Conservation (phyloP, 306 rosid species). For the Cucurbita argyrosperma region DNA sequence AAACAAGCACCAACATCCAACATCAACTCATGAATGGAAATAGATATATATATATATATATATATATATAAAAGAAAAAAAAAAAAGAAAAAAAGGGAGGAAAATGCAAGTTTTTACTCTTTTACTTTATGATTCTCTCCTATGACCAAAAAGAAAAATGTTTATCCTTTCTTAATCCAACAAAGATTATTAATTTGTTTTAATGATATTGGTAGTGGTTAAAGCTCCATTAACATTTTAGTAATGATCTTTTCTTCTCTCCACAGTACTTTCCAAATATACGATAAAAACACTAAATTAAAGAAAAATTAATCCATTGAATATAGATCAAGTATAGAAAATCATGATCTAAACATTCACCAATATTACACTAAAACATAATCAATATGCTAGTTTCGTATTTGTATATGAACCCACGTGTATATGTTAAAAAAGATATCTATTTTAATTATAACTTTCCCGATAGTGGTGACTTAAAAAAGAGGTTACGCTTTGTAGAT, state of each 20-base stretch:
- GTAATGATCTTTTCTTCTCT: not conserved
- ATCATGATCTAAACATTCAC: too few relatives aligned
- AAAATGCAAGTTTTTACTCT: not conserved
- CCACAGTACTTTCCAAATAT: not conserved
- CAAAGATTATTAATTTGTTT: not conserved
- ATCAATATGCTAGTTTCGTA: too few relatives aligned
- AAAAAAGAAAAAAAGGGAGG: not conserved
- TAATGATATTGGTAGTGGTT: not conserved
- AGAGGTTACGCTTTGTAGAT: too few relatives aligned
- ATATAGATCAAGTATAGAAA: too few relatives aligned
- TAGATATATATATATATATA: not conserved
- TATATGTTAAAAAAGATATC: too few relatives aligned
- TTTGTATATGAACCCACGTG: too few relatives aligned
- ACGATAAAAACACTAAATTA: not conserved
- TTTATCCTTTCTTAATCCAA: not conserved
- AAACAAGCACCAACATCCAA: constrained; percentile 1
- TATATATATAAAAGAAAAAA: too few relatives aligned
- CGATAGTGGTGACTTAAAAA: too few relatives aligned
- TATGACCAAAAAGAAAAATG: not conserved
- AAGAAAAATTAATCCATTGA: too few relatives aligned
- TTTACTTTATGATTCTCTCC: not conserved
- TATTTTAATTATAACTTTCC: too few relatives aligned
- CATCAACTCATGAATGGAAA: not conserved
- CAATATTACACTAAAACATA: too few relatives aligned
- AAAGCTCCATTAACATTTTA: not conserved